A percentile compares a stretch with the other conserved stretches of the same genome.
Evolutionary conservation across 1,284 basidiomycete genomes (phyloP).

Genomic region (Malassezia equina): DNA sequence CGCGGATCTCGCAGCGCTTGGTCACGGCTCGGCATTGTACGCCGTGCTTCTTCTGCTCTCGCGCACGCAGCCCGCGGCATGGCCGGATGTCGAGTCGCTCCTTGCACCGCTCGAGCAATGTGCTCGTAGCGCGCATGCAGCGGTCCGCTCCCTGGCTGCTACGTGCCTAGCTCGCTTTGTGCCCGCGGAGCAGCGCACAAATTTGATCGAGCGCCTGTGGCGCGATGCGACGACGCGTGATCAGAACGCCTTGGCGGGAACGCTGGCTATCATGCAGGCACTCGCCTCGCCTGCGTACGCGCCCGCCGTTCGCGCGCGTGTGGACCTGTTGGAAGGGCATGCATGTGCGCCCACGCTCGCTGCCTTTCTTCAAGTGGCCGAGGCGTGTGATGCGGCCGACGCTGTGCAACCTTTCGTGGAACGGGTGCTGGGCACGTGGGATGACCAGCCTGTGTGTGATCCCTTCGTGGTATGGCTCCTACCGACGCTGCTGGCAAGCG

Average conservation of each 20-base stretch:
- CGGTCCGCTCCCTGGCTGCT: conserved; percentile 29
- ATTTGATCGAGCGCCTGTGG: conserved; percentile 7
- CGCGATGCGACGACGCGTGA: conserved; percentile 14
- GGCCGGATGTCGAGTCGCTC: conserved; percentile 7
- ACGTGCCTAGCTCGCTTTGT: conserved; percentile 24
- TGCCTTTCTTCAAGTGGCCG: conserved; percentile 25
- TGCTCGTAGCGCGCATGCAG: conserved; percentile 25
- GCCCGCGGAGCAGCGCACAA: conserved; percentile 7
- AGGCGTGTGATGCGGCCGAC: conserved; percentile 17
- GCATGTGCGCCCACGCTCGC: conserved; percentile 20
- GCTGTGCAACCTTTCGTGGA: not conserved
- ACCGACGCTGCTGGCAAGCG: not conserved
- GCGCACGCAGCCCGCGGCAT: conserved; percentile 21
- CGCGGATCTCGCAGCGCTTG: not conserved
- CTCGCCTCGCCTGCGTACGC: not conserved
- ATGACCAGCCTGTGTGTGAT: not conserved
- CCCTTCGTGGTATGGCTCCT: conserved; percentile 6
- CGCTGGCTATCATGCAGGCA: conserved; percentile 17
- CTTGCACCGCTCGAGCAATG: conserved; percentile 21
- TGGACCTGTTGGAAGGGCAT: not conserved
- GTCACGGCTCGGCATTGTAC: conserved; percentile 27
- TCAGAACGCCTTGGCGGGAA: conserved; percentile 32
- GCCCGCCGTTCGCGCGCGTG: not conserved
- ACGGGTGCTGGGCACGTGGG: not conserved
- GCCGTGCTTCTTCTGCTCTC: conserved; percentile 36